Base-by-base conservation (phyloP, 2,329 filamentous ascomycete genomes). In the Zasmidium cellare region DNA sequence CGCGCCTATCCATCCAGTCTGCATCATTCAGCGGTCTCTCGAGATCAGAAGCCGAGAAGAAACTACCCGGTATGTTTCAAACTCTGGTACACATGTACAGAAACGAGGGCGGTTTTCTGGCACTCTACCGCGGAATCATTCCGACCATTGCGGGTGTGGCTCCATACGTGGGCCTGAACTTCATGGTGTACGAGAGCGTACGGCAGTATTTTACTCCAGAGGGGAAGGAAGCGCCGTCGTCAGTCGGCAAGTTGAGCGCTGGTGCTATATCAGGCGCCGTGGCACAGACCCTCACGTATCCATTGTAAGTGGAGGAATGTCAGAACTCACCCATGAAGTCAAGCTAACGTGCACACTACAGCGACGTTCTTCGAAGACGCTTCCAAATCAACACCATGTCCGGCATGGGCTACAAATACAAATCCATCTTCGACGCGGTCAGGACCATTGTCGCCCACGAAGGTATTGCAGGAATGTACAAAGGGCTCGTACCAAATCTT, bases 311-410 rank as follows among this genome's bases (percentile, higher is more conserved):
- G 5, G 2, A n/a, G n/a, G n/a, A 9, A 41, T 41, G 35, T 9
- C 35, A 41, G 7, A 9, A 18, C 35, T 41, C 5, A 41, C 35
- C 35, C 7, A 5, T n/a, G 16, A 6, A 18, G 3, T 18, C 35
- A n/a, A 5, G 35, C 35, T 41, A 18, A 24, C 16, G 23, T 22
- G 24, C 16, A 18, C 22, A 19, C n/a, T 50, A n/a, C 55, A 94
- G 91, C 72, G 92, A 96, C 72, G 93, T 99, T 2, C 82, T 99
- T 55, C 90, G 94, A 28, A 87, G 94, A 59, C 86, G 94, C 51
- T 99, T 99, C 74, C 94, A 99, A 73, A 94, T 99, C 78, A 99
- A 99, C 77, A 97, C 94, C 54, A 99, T 99, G 94, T 91, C 90
- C 49, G 94, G 94, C 52, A 93, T 99, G 87, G 94, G 94, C 51